These are phyloP conservation scores for Fonsecaea monophora DNA, from an alignment of 2,329 filamentous ascomycete species.

Conservation along the genomic window DNA sequence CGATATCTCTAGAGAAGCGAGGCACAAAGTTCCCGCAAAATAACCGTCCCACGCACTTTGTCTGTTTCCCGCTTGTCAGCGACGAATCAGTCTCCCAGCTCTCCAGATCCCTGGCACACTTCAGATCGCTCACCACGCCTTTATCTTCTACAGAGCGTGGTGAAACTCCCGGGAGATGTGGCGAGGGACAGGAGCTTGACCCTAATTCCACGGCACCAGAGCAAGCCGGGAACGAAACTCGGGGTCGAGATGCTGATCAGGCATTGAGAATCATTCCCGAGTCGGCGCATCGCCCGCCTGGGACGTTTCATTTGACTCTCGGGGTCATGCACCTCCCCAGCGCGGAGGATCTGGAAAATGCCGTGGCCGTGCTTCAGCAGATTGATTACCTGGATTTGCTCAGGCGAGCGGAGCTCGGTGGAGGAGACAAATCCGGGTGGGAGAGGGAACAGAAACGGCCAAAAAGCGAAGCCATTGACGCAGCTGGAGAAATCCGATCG, in stretches of 20 bases:
- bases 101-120: constrained; percentile 65
- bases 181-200: background rate
- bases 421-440: constrained; percentile 2
- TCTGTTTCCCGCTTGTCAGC: constrained; percentile 67
- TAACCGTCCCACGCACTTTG: constrained; percentile 53
- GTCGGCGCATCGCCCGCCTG: constrained; percentile 74
- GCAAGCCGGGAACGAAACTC: background rate
- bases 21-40: background rate
- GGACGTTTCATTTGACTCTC: constrained; percentile 83
- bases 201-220: background rate
- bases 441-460: background rate
- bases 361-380: constrained; percentile 52
- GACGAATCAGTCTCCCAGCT: constrained; percentile 68
- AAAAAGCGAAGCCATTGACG: background rate
- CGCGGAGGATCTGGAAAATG: constrained; percentile 56
- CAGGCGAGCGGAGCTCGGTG: constrained; percentile 42
- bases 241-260: constrained; percentile 2
- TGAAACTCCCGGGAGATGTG: background rate
- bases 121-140: constrained; percentile 59
- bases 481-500: background rate
- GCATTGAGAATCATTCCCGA: constrained; percentile 59
- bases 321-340: constrained; percentile 79
- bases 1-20: background rate
- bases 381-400: constrained; percentile 54
- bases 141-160: background rate